Percentiles rank a stretch among this genome's conserved stretches.
Evolutionary conservation across 805 yeast species (phyloP).

Genomic region (Hemisphaericaspora nanyangensis): DNA sequence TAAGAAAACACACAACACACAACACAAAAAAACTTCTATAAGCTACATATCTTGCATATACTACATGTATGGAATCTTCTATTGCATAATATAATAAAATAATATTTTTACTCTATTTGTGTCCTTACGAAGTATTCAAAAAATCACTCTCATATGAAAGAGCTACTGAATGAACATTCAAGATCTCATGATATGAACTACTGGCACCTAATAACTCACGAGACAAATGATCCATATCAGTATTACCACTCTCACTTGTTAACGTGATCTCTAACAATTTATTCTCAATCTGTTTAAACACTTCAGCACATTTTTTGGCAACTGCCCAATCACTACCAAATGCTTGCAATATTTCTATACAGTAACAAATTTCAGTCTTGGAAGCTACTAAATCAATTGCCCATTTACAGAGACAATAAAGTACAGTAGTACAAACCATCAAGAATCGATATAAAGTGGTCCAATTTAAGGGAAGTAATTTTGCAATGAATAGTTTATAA

Average conservation of each 20-base stretch:
- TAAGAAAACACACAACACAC: too few relatives aligned
- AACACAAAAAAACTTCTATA: too few relatives aligned
- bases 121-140: constrained; percentile 8
- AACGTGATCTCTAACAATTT: constrained; percentile 43
- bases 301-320: constrained; percentile 41
- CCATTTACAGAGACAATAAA: constrained; percentile 46
- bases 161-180: constrained; percentile 45
- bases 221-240: constrained; percentile 33
- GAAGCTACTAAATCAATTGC: constrained; percentile 43
- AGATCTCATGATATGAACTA: constrained; percentile 42
- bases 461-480: constrained; percentile 48
- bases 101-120: too few relatives aligned
- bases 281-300: constrained; percentile 41
- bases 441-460: constrained; percentile 44
- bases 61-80: too few relatives aligned
- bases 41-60: too few relatives aligned
- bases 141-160: constrained; percentile 36
- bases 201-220: constrained; percentile 42
- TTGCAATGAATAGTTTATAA: constrained; percentile 41
- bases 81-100: too few relatives aligned
- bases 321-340: constrained; percentile 46
- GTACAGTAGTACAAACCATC: constrained; percentile 44
- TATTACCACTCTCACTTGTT: constrained; percentile 27
- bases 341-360: constrained; percentile 43
- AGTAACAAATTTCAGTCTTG: constrained; percentile 43